Conservation (phyloP, 352 stramenopile genomes). For the Phytophthora pinifolia region DNA sequence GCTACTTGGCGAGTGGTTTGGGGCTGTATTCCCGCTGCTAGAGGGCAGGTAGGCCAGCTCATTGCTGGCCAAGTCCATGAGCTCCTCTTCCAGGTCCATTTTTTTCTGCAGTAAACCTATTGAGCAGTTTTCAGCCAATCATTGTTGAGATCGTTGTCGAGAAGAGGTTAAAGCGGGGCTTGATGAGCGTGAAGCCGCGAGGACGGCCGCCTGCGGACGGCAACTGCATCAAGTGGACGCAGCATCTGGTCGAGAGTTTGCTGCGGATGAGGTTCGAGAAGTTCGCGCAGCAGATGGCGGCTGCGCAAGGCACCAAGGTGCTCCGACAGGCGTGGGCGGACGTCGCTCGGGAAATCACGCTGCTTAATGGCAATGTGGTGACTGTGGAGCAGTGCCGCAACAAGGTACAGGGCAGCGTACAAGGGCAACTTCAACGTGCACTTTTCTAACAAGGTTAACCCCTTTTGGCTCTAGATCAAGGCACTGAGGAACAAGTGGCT, state of each 20-base stretch:
- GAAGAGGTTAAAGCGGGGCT: background rate
- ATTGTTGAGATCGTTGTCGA: too few relatives aligned
- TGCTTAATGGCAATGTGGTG: conserved; percentile 7
- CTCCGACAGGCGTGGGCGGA: conserved; percentile 20
- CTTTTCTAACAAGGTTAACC: conserved; percentile 1
- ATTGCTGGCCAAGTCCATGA: conserved; percentile 67
- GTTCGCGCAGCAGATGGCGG: conserved; percentile 14
- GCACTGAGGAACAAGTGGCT: conserved; percentile 27
- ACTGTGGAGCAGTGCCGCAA: conserved; percentile 28
- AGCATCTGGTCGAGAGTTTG: conserved; percentile 13
- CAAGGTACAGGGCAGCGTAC: conserved; percentile 8
- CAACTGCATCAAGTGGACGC: conserved; percentile 26
- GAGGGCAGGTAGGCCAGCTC: conserved; percentile 55
- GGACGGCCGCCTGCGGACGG: conserved; percentile 20
- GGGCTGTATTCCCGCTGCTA: background rate
- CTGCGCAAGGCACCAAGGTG: conserved; percentile 17
- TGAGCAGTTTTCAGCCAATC: too few relatives aligned
- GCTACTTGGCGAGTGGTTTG: background rate
- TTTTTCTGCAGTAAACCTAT: background rate
- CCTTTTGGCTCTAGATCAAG: conserved; percentile 18
- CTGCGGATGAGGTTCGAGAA: conserved; percentile 25
- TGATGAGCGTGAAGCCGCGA: conserved; percentile 14
- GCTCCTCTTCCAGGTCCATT: conserved; percentile 54
- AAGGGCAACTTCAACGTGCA: too few relatives aligned
- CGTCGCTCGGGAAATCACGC: conserved; percentile 14